These are phyloP conservation scores for Ogataea degrootiae DNA, from an alignment of 805 yeast genomes.

Conservation along the genomic window DNA sequence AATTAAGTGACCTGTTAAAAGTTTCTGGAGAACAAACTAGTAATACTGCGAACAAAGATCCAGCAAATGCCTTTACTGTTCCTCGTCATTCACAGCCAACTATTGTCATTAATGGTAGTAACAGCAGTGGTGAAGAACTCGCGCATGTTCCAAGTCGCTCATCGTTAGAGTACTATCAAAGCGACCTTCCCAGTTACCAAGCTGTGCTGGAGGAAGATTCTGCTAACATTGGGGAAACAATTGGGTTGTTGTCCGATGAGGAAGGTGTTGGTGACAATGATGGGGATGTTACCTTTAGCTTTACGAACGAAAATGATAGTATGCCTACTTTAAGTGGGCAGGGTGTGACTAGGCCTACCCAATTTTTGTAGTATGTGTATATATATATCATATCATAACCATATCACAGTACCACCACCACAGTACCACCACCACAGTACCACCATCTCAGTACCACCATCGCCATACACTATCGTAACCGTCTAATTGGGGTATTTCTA, in stretches of 20 bases:
- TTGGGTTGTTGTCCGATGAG: conserved; percentile 23
- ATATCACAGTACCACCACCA: no score
- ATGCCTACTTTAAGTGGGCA: conserved; percentile 18
- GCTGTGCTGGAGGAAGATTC: conserved; percentile 22
- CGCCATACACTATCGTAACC: no score
- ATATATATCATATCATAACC: no score
- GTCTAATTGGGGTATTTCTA: no score
- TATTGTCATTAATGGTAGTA: neutral
- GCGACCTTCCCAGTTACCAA: conserved; percentile 26
- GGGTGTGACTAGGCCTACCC: conserved; percentile 16
- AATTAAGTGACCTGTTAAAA: neutral
- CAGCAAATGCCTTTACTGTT: no score
- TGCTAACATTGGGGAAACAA: conserved; percentile 13
- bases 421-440: no score
- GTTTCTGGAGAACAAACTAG: neutral
- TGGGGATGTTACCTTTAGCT: neutral
- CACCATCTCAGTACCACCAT: no score
- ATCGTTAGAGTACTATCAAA: conserved; percentile 19
- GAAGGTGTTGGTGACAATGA: conserved; percentile 8
- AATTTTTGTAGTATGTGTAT: neutral
- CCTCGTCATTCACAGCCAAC: neutral
- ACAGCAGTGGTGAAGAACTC: neutral
- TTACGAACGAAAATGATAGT: neutral
- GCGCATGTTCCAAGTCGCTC: conserved; percentile 23
- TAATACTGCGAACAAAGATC: no score